A percentile compares a stretch with the other conserved stretches of the same genome.
phyloP scores from a whole-genome alignment of 1,284 basidiomycete species.

The Vanrija sp. region DNA sequence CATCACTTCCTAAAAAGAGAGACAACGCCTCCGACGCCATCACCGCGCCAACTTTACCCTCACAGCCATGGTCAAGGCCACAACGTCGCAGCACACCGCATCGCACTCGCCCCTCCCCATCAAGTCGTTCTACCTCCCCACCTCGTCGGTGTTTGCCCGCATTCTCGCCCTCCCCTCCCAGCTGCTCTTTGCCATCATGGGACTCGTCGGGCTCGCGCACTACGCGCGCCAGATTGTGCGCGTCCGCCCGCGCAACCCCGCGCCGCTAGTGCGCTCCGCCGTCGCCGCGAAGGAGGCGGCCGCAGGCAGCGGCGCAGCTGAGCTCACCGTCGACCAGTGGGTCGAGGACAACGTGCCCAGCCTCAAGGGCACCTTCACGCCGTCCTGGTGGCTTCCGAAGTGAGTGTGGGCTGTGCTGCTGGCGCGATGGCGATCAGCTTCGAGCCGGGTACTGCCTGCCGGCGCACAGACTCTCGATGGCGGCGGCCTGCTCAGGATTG shows the following conservation, averaged over 20 bases:
- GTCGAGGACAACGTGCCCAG: slow-evolving; percentile 40
- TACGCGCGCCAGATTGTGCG: slow-evolving; percentile 42
- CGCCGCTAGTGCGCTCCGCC: slow-evolving; percentile 1
- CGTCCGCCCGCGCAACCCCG: slow-evolving; percentile 24
- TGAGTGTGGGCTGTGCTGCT: slow-evolving; percentile 22
- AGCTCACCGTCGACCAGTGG: slow-evolving; percentile 26
- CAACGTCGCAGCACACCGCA: neutral
- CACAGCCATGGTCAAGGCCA: neutral
- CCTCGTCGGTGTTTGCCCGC: slow-evolving; percentile 6
- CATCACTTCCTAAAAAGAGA: too few species aligned
- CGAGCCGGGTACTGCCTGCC: neutral
- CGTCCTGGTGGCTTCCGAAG: slow-evolving; percentile 50
- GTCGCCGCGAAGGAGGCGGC: neutral
- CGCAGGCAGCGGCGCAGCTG: neutral
- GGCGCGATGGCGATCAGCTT: too few species aligned
- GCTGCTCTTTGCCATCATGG: slow-evolving; percentile 29
- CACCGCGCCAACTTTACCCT: neutral
- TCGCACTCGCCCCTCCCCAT: neutral
- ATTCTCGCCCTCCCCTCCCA: slow-evolving; percentile 21
- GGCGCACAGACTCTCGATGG: neutral
- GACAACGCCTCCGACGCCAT: too few species aligned
- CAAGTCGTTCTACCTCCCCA: slow-evolving; percentile 1
- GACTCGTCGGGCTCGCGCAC: slow-evolving; percentile 36
- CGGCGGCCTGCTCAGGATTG: neutral
- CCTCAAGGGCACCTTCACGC: slow-evolving; percentile 43